A percentile compares a stretch with the other conserved stretches of the same genome.
phyloP scores from a whole-genome alignment of 192 early-diverging fungal genomes.

The Backusella tarrabulga region DNA sequence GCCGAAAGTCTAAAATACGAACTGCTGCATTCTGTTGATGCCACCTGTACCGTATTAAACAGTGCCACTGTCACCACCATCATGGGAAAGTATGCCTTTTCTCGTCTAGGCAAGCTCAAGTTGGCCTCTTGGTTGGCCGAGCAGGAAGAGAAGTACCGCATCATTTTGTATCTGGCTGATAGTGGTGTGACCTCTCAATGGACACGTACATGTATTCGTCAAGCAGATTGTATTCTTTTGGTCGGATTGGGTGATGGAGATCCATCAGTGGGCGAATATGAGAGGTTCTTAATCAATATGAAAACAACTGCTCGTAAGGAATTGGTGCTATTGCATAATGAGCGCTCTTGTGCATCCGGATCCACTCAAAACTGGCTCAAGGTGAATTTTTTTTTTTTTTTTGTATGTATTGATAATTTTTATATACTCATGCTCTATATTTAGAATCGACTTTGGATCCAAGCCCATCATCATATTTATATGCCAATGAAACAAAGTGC shows the following conservation, averaged over 20 bases:
- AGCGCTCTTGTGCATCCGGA: constrained; percentile 74
- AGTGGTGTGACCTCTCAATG: constrained; percentile 85
- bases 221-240: constrained; percentile 94
- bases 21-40: constrained; percentile 62
- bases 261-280: constrained; percentile 87
- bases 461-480: constrained; percentile 95
- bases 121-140: constrained; percentile 91
- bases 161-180: constrained; percentile 96
- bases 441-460: constrained; percentile 84
- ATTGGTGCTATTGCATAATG: constrained; percentile 86
- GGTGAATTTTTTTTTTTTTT: constrained; percentile 16
- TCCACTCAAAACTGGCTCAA: constrained; percentile 91
- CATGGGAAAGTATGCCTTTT: constrained; percentile 91
- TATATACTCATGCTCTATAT: neutral
- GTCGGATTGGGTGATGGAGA: constrained; percentile 92
- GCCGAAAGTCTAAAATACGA: constrained; percentile 77
- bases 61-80: constrained; percentile 74
- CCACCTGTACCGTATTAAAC: constrained; percentile 75
- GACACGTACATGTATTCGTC: constrained; percentile 94
- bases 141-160: constrained; percentile 82
- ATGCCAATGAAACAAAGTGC: constrained; percentile 56
- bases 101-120: constrained; percentile 89
- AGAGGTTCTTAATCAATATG: constrained; percentile 87
- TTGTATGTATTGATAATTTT: neutral
- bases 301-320: constrained; percentile 99